Conservation (phyloP, 75 land plant species). For the Ceratopteris richardii region DNA sequence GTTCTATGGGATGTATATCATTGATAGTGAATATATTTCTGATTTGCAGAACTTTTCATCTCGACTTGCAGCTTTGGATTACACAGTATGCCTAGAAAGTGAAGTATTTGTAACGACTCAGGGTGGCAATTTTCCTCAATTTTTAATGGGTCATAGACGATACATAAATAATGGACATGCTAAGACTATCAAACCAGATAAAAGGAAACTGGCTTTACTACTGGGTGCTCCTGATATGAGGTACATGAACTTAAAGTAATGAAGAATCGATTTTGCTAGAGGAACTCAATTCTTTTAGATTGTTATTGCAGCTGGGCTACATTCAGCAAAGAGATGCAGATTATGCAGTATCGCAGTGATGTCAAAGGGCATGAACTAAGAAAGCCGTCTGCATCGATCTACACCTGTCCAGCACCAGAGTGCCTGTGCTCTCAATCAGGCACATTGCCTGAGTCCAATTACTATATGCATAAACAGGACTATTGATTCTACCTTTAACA, state of each 20-base stretch:
- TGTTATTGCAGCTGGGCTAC: slow-evolving; percentile 62
- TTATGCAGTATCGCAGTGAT: slow-evolving; percentile 77
- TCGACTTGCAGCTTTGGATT: slow-evolving; percentile 83
- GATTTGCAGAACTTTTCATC: slow-evolving; percentile 68
- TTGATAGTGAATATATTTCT: too few species aligned
- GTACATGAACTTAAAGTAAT: slow-evolving; percentile 17
- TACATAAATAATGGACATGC: slow-evolving; percentile 67
- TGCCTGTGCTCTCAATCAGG: slow-evolving; percentile 81
- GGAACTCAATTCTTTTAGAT: not conserved
- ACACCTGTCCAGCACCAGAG: slow-evolving; percentile 88
- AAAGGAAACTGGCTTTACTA: slow-evolving; percentile 55
- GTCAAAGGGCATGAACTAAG: slow-evolving; percentile 69
- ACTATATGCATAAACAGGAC: too few species aligned
- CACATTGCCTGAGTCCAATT: too few species aligned
- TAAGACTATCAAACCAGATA: slow-evolving; percentile 69
- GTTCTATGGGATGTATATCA: not conserved
- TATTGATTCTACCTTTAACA: too few species aligned
- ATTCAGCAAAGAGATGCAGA: slow-evolving; percentile 59
- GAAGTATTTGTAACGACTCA: slow-evolving; percentile 91
- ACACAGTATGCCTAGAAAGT: slow-evolving; percentile 75
- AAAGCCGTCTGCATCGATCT: slow-evolving; percentile 71
- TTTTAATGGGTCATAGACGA: slow-evolving; percentile 82
- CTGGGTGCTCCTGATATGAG: slow-evolving; percentile 57
- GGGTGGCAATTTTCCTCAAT: slow-evolving; percentile 91
- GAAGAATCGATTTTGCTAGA: not conserved